Percentiles rank a stretch among this genome's conserved stretches.
Evolutionary conservation across 495 filamentous ascomycete genomes (phyloP).

Genomic region (Neurospora sublineolata): DNA sequence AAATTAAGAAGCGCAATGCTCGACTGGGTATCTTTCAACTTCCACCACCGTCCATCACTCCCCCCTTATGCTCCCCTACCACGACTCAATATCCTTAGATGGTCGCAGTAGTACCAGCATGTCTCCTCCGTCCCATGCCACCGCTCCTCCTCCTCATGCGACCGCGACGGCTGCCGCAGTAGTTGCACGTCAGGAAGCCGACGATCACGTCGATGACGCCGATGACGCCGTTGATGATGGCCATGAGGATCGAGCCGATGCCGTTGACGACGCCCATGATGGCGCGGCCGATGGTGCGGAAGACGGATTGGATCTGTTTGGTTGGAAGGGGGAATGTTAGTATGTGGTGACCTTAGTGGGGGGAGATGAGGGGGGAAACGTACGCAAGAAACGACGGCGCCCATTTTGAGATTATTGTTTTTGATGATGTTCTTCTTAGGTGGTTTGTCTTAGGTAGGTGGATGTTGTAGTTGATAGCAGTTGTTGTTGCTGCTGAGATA

Average conservation of each 20-base stretch:
- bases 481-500: slow-evolving; percentile 1
- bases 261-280: slow-evolving; percentile 74
- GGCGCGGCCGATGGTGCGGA: slow-evolving; percentile 72
- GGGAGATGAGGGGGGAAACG: slow-evolving; percentile 25
- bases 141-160: slow-evolving; percentile 11
- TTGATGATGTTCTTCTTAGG: slow-evolving; percentile 5
- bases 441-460: slow-evolving; percentile 9
- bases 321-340: slow-evolving; percentile 5
- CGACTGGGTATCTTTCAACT: neutral
- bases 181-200: slow-evolving; percentile 73
- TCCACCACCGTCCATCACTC: neutral
- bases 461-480: slow-evolving; percentile 5
- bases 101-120: slow-evolving; percentile 11
- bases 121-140: slow-evolving; percentile 18
- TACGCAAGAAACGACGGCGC: slow-evolving; percentile 94
- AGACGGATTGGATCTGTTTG: slow-evolving; percentile 59
- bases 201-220: slow-evolving; percentile 74
- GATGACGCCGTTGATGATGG: slow-evolving; percentile 61
- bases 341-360: neutral
- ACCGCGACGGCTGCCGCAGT: slow-evolving; percentile 24
- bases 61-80: neutral
- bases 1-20: neutral
- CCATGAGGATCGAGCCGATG: slow-evolving; percentile 70
- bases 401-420: slow-evolving; percentile 51
- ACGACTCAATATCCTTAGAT: slow-evolving; percentile 1